A percentile compares a stretch with the other conserved stretches of the same genome.
Evolutionary conservation across 2,329 filamentous ascomycete genomes (phyloP).

Genomic region (Colletotrichum chlorophyti): DNA sequence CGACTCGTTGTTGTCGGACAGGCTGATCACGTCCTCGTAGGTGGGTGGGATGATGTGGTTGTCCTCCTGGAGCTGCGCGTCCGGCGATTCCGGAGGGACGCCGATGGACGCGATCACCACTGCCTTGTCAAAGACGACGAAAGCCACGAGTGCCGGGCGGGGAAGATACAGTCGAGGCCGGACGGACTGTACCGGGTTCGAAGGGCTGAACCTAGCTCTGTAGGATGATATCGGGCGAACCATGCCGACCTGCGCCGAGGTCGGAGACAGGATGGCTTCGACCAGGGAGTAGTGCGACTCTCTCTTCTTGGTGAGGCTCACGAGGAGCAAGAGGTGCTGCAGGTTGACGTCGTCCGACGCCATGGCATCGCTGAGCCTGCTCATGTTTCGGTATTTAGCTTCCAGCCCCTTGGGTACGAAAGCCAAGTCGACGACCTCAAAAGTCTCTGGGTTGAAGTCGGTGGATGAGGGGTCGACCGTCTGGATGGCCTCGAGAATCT

Average conservation of each 20-base stretch:
- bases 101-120: conserved; percentile 79
- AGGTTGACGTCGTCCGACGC: conserved; percentile 56
- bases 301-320: conserved; percentile 59
- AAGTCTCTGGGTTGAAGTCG: conserved; percentile 60
- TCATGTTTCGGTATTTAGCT: conserved; percentile 56
- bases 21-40: conserved; percentile 88
- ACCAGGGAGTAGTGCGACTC: conserved; percentile 74
- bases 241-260: conserved; percentile 64
- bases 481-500: conserved; percentile 68
- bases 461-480: conserved; percentile 56
- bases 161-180: conserved; percentile 79
- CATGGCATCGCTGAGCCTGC: conserved; percentile 57
- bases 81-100: conserved; percentile 71
- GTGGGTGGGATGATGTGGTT: conserved; percentile 67
- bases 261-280: conserved; percentile 69
- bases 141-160: conserved; percentile 79
- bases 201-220: conserved; percentile 55
- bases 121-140: conserved; percentile 80
- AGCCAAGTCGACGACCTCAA: conserved; percentile 82
- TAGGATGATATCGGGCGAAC: conserved; percentile 74
- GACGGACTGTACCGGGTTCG: conserved; percentile 46
- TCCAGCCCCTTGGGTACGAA: conserved; percentile 65
- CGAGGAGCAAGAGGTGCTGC: conserved; percentile 68
- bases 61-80: conserved; percentile 76
- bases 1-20: conserved; percentile 69